Percentiles rank a stretch among this genome's conserved stretches.
phyloP scores from a whole-genome alignment of 225 moss, liverwort and hornwort species.

The Physcomitrium patens region DNA sequence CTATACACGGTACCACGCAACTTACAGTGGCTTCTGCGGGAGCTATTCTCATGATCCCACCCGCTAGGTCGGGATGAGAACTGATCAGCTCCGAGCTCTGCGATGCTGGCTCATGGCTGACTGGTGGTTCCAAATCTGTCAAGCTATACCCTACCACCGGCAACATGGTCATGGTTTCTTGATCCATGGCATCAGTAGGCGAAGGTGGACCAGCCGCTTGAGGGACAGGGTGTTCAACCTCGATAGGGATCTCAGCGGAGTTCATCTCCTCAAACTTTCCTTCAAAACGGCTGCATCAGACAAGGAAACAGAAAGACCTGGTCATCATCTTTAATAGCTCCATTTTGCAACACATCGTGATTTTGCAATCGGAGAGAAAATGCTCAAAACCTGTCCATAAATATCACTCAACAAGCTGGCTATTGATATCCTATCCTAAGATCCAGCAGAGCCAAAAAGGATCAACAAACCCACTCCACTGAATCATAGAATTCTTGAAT shows the following conservation, averaged over 20 bases:
- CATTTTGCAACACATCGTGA: too few species aligned
- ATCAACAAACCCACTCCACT: background rate
- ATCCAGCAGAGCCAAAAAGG: background rate
- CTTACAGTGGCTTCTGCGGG: constrained; percentile 81
- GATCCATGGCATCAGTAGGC: constrained; percentile 27
- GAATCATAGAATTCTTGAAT: background rate
- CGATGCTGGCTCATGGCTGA: constrained; percentile 54
- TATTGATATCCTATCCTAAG: background rate
- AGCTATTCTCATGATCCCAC: constrained; percentile 85
- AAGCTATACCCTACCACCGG: constrained; percentile 44
- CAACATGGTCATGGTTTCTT: constrained; percentile 31
- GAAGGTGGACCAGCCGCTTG: constrained; percentile 35
- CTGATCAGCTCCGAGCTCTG: constrained; percentile 57
- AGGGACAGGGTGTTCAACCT: constrained; percentile 36
- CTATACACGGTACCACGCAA: background rate
- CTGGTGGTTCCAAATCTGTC: constrained; percentile 45
- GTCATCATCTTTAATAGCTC: background rate
- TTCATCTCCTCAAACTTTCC: constrained; percentile 88
- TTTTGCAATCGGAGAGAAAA: background rate
- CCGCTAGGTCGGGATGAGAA: constrained; percentile 66
- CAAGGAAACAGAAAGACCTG: background rate
- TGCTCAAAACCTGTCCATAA: background rate
- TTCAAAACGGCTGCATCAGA: constrained; percentile 65
- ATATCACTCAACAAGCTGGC: background rate
- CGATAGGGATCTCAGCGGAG: constrained; percentile 55